These are phyloP conservation scores for Mycena crocata DNA, from an alignment of 768 basidiomycete genomes.

Conservation along the genomic window DNA sequence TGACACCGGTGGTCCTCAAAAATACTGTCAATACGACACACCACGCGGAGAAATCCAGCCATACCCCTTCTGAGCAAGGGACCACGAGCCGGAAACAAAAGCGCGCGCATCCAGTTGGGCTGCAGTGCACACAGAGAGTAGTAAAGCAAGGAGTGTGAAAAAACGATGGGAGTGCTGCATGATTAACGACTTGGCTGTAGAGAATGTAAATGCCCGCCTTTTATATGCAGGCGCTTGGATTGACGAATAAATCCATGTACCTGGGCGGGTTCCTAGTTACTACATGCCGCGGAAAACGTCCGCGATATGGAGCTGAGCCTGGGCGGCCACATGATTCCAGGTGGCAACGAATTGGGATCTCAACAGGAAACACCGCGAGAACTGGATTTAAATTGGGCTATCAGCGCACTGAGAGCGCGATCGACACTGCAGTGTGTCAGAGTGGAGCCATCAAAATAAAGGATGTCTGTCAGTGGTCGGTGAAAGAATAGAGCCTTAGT, in stretches of 20 bases:
- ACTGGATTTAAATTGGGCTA: neutral
- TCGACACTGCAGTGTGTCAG: neutral
- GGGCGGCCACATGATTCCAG: slow-evolving; percentile 6
- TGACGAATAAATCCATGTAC: neutral
- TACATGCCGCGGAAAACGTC: neutral
- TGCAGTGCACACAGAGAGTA: neutral
- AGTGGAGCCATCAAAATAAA: neutral
- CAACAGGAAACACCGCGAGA: neutral
- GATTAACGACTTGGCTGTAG: neutral
- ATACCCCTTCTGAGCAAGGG: slow-evolving; percentile 27
- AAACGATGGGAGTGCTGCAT: slow-evolving; percentile 10
- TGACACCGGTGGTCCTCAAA: slow-evolving; percentile 37
- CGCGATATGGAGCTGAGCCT: neutral
- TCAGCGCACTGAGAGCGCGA: slow-evolving; percentile 18
- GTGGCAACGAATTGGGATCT: neutral
- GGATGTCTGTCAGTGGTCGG: slow-evolving; percentile 9
- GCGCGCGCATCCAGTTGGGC: slow-evolving; percentile 19
- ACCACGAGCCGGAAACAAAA: slow-evolving; percentile 25
- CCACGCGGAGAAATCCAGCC: neutral
- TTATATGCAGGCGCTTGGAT: neutral
- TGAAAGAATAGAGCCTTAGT: neutral
- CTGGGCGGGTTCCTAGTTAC: neutral
- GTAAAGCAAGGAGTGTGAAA: neutral
- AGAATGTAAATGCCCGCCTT: neutral
- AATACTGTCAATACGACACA: neutral